phyloP scores from a whole-genome alignment of 2,329 filamentous ascomycete species.

The Scedosporium minutisporum region DNA sequence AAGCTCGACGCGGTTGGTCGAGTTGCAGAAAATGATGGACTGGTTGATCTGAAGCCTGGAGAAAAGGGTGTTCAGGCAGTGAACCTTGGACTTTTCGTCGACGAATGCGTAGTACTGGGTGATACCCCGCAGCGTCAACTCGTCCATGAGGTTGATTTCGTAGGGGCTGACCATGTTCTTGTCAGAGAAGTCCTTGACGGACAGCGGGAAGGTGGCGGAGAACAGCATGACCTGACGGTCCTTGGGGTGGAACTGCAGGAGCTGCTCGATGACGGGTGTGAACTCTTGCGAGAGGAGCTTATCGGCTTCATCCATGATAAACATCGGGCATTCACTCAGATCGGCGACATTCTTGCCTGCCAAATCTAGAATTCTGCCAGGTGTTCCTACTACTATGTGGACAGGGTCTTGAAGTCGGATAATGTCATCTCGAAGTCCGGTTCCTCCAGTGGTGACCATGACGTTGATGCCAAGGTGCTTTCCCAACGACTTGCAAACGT shows the following conservation, averaged over 20 bases:
- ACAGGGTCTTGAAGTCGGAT: conserved; percentile 88
- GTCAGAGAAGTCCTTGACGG: conserved; percentile 96
- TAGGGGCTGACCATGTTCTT: conserved; percentile 96
- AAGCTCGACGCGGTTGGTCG: conserved; percentile 93
- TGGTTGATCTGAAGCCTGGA: conserved; percentile 99
- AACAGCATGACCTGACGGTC: conserved; percentile 99
- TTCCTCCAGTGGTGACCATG: conserved; percentile 98
- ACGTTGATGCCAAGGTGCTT: conserved; percentile 97
- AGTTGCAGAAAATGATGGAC: conserved; percentile 99
- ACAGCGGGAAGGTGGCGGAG: conserved; percentile 92
- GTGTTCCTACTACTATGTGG: conserved; percentile 95
- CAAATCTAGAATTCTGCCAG: conserved; percentile 89
- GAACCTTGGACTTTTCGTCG: conserved; percentile 98
- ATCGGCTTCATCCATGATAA: conserved; percentile 99
- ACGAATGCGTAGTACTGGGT: conserved; percentile 99
- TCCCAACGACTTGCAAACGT: conserved; percentile 96
- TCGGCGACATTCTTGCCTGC: conserved; percentile 95
- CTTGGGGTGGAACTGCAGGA: conserved; percentile 90
- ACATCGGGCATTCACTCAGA: conserved; percentile 90
- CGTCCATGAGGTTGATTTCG: conserved; percentile 99
- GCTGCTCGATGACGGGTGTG: conserved; percentile 92
- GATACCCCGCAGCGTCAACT: conserved; percentile 93
- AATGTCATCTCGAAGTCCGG: conserved; percentile 91
- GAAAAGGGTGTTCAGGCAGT: conserved; percentile 97
- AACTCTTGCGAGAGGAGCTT: conserved; percentile 96